Conservation (phyloP, 2,329 filamentous ascomycete species). For the Chaetomium olivaceum region DNA sequence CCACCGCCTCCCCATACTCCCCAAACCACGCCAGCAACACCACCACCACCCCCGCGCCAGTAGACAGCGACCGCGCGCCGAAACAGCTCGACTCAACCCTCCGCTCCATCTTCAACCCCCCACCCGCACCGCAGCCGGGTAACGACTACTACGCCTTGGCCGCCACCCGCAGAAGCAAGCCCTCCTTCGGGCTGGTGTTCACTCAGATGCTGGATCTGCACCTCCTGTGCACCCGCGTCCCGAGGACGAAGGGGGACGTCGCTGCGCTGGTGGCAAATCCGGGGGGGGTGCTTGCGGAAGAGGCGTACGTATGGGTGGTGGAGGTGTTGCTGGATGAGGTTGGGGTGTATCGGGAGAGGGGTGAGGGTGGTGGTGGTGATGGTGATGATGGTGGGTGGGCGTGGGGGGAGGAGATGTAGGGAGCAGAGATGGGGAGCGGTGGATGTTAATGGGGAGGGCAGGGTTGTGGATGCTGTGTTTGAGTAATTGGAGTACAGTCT, state of each 20-base stretch:
- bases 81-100: slow-evolving; percentile 47
- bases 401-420: slow-evolving; percentile 38
- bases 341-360: slow-evolving; percentile 41
- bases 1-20: slow-evolving; percentile 41
- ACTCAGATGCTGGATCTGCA: slow-evolving; percentile 57
- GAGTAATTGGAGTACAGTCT: neutral
- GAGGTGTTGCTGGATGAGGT: slow-evolving; percentile 56
- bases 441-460: slow-evolving; percentile 39
- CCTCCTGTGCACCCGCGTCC: slow-evolving; percentile 51
- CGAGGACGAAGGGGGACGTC: slow-evolving; percentile 44
- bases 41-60: neutral
- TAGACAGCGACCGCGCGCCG: slow-evolving; percentile 5
- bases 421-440: slow-evolving; percentile 59
- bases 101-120: slow-evolving; percentile 51
- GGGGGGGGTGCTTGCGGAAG: slow-evolving; percentile 25
- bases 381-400: slow-evolving; percentile 34
- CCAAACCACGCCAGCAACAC: neutral
- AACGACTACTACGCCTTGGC: neutral
- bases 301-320: slow-evolving; percentile 46
- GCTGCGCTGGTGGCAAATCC: slow-evolving; percentile 4
- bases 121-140: slow-evolving; percentile 15
- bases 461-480: slow-evolving; percentile 43
- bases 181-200: slow-evolving; percentile 57
- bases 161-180: slow-evolving; percentile 42
- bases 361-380: slow-evolving; percentile 32